Conservation (phyloP, 805 yeast genomes). For the Allodekkera sacchari region DNA sequence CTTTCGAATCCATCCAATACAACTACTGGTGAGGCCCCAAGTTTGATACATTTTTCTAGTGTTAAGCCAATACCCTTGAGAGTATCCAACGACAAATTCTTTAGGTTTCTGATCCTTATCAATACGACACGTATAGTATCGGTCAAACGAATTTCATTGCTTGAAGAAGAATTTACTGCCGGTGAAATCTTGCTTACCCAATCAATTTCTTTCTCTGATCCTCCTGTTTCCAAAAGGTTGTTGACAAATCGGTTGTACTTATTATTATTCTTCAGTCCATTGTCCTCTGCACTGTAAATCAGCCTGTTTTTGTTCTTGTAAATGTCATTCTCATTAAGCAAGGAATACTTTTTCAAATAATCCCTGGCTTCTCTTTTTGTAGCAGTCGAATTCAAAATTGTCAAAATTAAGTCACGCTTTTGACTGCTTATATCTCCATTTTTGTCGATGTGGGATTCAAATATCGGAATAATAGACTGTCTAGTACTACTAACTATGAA, state of each 20-base stretch:
- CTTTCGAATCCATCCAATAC: slow-evolving; percentile 35
- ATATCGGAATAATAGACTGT: no score
- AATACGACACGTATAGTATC: slow-evolving; percentile 46
- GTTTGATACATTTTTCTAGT: slow-evolving; percentile 40
- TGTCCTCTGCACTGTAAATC: slow-evolving; percentile 4
- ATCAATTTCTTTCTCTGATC: slow-evolving; percentile 10
- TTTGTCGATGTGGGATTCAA: slow-evolving; percentile 20
- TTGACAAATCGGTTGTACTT: slow-evolving; percentile 29
- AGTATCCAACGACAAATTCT: slow-evolving; percentile 23
- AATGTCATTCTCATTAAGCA: slow-evolving; percentile 27
- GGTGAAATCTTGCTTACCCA: no score
- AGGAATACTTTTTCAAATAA: slow-evolving; percentile 64
- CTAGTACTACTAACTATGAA: no score
- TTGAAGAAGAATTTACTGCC: no score
- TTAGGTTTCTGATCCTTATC: slow-evolving; percentile 39
- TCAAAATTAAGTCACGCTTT: slow-evolving; percentile 64
- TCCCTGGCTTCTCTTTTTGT: slow-evolving; percentile 88
- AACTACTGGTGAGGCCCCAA: slow-evolving; percentile 72
- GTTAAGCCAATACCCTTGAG: slow-evolving; percentile 48
- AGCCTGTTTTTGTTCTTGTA: slow-evolving; percentile 16
- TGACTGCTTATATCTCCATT: slow-evolving; percentile 31
- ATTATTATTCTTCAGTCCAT: slow-evolving; percentile 16
- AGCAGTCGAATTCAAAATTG: slow-evolving; percentile 83
- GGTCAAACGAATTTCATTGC: slow-evolving; percentile 21
- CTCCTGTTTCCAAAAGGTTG: slow-evolving; percentile 13